These are phyloP conservation scores for Russula lepida DNA, from an alignment of 768 basidiomycete genomes.

Conservation along the genomic window DNA sequence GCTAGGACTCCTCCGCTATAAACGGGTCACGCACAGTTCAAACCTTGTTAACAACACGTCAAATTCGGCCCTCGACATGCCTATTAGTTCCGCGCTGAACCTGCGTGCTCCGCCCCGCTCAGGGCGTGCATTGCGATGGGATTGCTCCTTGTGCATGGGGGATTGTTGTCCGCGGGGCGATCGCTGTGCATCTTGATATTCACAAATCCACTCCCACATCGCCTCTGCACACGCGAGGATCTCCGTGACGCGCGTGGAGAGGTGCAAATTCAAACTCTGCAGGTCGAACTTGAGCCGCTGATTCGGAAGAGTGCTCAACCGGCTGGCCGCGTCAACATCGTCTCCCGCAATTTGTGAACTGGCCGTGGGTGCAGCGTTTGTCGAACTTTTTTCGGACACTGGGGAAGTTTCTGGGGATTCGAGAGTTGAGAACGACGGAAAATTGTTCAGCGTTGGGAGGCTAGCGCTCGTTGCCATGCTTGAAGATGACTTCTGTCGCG, in stretches of 20 bases:
- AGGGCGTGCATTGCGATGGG: not conserved
- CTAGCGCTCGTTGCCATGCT: not conserved
- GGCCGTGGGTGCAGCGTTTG: not conserved
- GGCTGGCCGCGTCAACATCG: not conserved
- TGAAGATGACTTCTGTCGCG: constrained; percentile 10
- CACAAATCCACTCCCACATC: constrained; percentile 72
- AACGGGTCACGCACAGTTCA: constrained; percentile 43
- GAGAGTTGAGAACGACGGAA: not conserved
- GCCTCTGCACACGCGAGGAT: constrained; percentile 63
- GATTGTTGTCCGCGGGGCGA: not conserved
- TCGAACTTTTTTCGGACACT: not conserved
- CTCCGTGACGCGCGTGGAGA: constrained; percentile 52
- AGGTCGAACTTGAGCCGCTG: constrained; percentile 46
- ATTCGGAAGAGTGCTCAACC: constrained; percentile 42
- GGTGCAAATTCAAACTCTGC: constrained; percentile 51
- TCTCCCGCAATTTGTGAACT: not conserved
- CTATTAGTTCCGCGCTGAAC: constrained; percentile 31
- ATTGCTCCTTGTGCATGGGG: constrained; percentile 1
- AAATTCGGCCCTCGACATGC: constrained; percentile 53
- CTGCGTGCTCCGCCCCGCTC: not conserved
- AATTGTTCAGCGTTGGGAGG: not conserved
- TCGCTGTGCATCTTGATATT: constrained; percentile 34
- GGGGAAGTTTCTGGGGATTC: not conserved
- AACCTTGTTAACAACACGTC: constrained; percentile 50
- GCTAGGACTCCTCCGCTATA: not conserved